Evolutionary conservation across 768 basidiomycete genomes (phyloP).

Genomic region (Porphyrellus cyaneotinctus): DNA sequence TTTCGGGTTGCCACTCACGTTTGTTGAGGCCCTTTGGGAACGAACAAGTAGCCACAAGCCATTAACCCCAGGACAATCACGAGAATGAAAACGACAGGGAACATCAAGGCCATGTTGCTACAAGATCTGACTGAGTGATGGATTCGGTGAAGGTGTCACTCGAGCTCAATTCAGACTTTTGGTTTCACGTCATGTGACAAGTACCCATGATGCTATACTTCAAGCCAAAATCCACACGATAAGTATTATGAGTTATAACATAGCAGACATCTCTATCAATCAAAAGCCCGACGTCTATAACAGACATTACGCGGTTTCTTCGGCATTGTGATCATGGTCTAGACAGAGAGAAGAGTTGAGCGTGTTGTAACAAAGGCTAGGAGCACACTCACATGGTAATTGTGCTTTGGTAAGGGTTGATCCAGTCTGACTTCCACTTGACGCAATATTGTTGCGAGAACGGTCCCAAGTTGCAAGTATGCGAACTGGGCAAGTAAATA

Average conservation of each 20-base stretch:
- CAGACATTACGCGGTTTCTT: conserved; percentile 60
- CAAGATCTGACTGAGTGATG: neutral
- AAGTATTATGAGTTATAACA: neutral
- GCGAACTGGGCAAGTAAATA: conserved; percentile 62
- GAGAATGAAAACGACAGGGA: conserved; percentile 67
- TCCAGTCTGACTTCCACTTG: conserved; percentile 69
- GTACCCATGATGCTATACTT: no score
- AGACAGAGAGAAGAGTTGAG: conserved; percentile 10
- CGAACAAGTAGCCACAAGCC: conserved; percentile 58
- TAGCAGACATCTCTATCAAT: conserved; percentile 29
- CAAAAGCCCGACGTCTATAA: conserved; percentile 62
- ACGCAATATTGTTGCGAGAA: conserved; percentile 77
- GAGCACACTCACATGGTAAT: conserved; percentile 74
- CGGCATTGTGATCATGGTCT: conserved; percentile 96
- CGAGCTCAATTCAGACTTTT: neutral
- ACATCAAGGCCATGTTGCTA: conserved; percentile 59
- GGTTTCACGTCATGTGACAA: conserved; percentile 10
- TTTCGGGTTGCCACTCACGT: conserved; percentile 51
- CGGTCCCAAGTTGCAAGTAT: conserved; percentile 85
- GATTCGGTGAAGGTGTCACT: neutral
- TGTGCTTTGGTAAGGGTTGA: conserved; percentile 64
- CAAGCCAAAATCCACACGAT: no score
- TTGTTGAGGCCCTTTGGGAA: conserved; percentile 86
- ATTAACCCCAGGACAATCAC: conserved; percentile 63
- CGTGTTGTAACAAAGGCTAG: neutral